These are phyloP conservation scores for Uronychia setigera DNA, from an alignment of 73 alveolate genomes.

Conservation along the genomic window DNA sequence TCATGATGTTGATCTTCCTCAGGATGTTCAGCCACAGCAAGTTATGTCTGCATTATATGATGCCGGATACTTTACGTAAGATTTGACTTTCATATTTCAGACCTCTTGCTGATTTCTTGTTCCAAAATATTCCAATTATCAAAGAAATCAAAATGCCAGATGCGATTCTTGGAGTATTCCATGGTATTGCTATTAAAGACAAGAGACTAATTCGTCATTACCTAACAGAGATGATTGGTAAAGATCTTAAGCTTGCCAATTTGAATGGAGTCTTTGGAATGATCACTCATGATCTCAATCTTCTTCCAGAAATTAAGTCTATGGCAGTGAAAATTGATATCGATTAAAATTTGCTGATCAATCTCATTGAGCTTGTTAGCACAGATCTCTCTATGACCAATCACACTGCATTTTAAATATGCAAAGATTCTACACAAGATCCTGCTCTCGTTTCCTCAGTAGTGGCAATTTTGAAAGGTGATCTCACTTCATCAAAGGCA, in stretches of 20 bases:
- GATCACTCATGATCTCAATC: constrained; percentile 4
- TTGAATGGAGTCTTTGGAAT: constrained; percentile 24
- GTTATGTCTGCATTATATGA: background rate
- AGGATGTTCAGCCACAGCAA: background rate
- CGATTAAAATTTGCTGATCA: background rate
- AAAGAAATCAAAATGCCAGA: constrained; percentile 16
- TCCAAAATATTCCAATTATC: background rate
- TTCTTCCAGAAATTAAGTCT: constrained; percentile 10
- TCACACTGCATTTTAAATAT: constrained; percentile 3
- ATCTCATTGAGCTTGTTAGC: constrained; percentile 1
- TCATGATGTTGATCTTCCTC: background rate
- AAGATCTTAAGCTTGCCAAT: background rate
- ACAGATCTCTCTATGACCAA: background rate
- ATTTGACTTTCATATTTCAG: background rate
- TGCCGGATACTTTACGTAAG: background rate
- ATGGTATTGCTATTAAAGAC: constrained; percentile 18
- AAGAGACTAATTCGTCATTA: background rate
- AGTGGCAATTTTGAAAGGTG: constrained; percentile 14
- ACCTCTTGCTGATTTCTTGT: background rate
- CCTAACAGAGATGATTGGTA: constrained; percentile 5
- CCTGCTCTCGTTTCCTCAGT: constrained; percentile 5
- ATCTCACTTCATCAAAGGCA: background rate
- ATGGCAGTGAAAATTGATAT: constrained; percentile 9
- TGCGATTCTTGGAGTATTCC: constrained; percentile 22
- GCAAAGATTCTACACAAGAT: background rate